Conservation (phyloP, 768 basidiomycete genomes). For the Psilocybe azurescens region DNA sequence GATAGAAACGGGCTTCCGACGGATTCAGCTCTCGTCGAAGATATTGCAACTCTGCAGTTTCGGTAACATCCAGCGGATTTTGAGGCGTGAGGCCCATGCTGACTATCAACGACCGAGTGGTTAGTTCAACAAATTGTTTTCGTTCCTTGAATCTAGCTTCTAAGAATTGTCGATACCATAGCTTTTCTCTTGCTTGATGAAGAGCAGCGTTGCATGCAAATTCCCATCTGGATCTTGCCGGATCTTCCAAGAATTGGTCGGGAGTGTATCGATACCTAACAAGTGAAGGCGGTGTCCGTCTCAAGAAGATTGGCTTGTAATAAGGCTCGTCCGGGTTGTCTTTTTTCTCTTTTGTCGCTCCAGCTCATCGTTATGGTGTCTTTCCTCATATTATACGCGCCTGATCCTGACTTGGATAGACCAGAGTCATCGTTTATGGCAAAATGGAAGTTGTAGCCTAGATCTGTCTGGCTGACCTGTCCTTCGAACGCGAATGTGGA, state of each 20-base stretch:
- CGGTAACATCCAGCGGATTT: slow-evolving; percentile 29
- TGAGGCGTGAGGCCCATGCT: slow-evolving; percentile 36
- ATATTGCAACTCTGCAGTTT: slow-evolving; percentile 35
- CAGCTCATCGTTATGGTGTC: slow-evolving; percentile 26
- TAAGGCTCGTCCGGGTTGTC: slow-evolving; percentile 27
- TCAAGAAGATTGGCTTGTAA: slow-evolving; percentile 29
- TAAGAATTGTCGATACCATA: slow-evolving; percentile 39
- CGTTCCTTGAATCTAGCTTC: slow-evolving; percentile 34
- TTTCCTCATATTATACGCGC: slow-evolving; percentile 23
- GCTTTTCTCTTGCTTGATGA: slow-evolving; percentile 33
- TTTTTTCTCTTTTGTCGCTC: slow-evolving; percentile 27
- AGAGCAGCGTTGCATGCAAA: slow-evolving; percentile 37
- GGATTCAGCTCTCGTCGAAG: slow-evolving; percentile 36
- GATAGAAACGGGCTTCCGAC: slow-evolving; percentile 39
- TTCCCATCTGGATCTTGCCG: slow-evolving; percentile 37
- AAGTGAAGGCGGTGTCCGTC: slow-evolving; percentile 35
- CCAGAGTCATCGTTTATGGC: slow-evolving; percentile 32
- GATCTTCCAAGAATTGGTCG: slow-evolving; percentile 32
- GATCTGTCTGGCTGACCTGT: slow-evolving; percentile 16
- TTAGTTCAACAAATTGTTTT: slow-evolving; percentile 36
- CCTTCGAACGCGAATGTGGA: slow-evolving; percentile 37
- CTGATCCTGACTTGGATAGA: slow-evolving; percentile 28
- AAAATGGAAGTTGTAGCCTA: slow-evolving; percentile 31
- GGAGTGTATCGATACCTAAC: slow-evolving; percentile 34
- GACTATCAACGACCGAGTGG: slow-evolving; percentile 32